Evolutionary conservation across 441 rosid species (phyloP), one percentile per base, ranked within the genome.

Genomic region (Mallotus japonicus): DNA sequence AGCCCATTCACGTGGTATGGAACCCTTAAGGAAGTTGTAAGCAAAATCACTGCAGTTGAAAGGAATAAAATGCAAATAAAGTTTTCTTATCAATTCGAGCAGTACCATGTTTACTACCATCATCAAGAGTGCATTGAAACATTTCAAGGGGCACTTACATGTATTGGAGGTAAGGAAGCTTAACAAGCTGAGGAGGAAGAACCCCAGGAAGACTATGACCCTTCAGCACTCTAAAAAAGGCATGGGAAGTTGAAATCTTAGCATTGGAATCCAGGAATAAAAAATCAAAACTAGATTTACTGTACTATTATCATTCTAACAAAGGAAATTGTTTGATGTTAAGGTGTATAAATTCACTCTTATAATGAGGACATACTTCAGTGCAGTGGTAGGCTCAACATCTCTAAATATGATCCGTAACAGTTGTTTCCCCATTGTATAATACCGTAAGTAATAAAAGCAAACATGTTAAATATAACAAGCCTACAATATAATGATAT

Each of bases 1-100:
- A 71, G 90, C 80, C 93, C 92, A 90, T 81, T 87, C 89, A 64
- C 9, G 75, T 64, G 98, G 97, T 69, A 93, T 78, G 28, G 85
- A 84, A 54, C 98, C 97, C 62, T 74, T 83, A 69, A 93, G 81
- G 83, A 87, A 88, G 85, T 93, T 93, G 83, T 87, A 88, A 22
- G 94, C 85, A 16, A 93, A 84, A 79, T 93, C 97, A 77, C 98
- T 90, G 73, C 78, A 63, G 17, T 51, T 50, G 55, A 75, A 40
- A 49, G 40, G 62, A 65, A 71, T 14, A 32, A 60, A 49, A 57
- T 5, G 12, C 16, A 42, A 47, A 24, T 7, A 20, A 20, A 14
- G 14, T 12, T 62, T 50, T 42, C 7, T 16, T 16, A 44, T 55
- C 60, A 62, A 77, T 3, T 55, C 1, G 49, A 68, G n/a, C 1